These are phyloP conservation scores for Odontarrhena argentea DNA, from an alignment of 345 rosid genomes.

Conservation along the genomic window DNA sequence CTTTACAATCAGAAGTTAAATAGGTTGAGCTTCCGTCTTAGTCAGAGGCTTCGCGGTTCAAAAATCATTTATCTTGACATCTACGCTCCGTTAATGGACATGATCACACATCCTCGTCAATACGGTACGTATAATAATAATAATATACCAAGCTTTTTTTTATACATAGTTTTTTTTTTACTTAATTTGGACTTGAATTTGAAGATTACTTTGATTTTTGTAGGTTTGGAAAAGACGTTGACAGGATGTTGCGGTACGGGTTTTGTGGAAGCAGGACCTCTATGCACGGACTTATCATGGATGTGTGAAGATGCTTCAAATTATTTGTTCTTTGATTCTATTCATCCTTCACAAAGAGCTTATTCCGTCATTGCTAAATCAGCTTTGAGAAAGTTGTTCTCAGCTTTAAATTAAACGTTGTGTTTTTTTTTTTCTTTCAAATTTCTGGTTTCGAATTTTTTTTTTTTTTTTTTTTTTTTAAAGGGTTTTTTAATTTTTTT, in stretches of 20 bases:
- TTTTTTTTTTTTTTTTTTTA: no score
- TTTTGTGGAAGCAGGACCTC: slow-evolving; percentile 36
- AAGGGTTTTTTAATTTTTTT: no score
- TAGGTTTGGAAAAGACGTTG: slow-evolving; percentile 38
- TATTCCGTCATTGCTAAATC: slow-evolving; percentile 38
- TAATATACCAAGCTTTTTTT: not conserved
- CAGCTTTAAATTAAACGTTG: slow-evolving; percentile 5
- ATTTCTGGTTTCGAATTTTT: no score
- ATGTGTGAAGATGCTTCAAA: slow-evolving; percentile 34
- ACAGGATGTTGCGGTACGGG: slow-evolving; percentile 49
- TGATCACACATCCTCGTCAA: slow-evolving; percentile 34
- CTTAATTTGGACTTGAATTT: no score
- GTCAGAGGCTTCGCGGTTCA: slow-evolving; percentile 33
- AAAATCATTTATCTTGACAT: slow-evolving; percentile 37
- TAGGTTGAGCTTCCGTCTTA: slow-evolving; percentile 8
- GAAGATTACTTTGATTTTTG: not conserved
- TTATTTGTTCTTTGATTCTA: slow-evolving; percentile 11
- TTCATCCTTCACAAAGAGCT: slow-evolving; percentile 38
- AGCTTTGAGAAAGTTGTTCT: slow-evolving; percentile 8
- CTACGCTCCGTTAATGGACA: slow-evolving; percentile 37
- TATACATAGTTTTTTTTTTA: not conserved
- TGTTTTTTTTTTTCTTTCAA: no score
- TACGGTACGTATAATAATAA: slow-evolving; percentile 23
- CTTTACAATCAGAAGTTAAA: slow-evolving; percentile 40
- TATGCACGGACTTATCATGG: slow-evolving; percentile 29